These are phyloP conservation scores for Platismatia glauca DNA, from an alignment of 495 filamentous ascomycete species.

Conservation along the genomic window DNA sequence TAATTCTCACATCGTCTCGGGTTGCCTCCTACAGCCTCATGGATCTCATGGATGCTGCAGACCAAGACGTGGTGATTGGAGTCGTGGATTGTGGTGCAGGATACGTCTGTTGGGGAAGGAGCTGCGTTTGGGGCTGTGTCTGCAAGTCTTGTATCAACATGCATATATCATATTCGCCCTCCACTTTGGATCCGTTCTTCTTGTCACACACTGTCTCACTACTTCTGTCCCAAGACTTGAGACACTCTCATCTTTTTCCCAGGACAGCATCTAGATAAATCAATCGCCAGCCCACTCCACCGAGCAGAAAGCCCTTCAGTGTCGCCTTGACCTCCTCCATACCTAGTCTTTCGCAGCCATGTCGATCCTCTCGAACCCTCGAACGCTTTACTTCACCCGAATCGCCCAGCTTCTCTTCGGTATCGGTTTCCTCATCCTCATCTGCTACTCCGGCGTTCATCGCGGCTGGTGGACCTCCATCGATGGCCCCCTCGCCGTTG, in stretches of 20 bases:
- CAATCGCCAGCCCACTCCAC: background rate
- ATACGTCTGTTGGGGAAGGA: background rate
- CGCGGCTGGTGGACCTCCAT: constrained; percentile 26
- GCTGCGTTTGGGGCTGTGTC: constrained; percentile 1
- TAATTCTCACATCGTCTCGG: background rate
- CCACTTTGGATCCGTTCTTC: background rate
- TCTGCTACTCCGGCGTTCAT: constrained; percentile 22
- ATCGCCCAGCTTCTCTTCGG: constrained; percentile 21
- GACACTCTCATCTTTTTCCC: background rate
- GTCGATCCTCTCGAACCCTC: constrained; percentile 14
- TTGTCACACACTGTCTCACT: background rate
- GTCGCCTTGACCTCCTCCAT: background rate
- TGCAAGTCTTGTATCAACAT: background rate
- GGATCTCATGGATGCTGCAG: background rate
- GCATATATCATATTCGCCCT: background rate
- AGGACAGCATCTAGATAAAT: background rate
- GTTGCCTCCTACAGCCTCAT: background rate
- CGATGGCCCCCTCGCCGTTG: constrained; percentile 22
- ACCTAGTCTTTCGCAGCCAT: constrained; percentile 19
- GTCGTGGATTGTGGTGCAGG: background rate
- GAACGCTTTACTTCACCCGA: constrained; percentile 21
- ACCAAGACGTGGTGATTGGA: background rate
- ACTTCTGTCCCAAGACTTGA: background rate
- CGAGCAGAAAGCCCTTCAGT: background rate
- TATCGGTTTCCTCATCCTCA: constrained; percentile 21